phyloP scores from a whole-genome alignment of 306 rosid species.

The Parietaria judaica region DNA sequence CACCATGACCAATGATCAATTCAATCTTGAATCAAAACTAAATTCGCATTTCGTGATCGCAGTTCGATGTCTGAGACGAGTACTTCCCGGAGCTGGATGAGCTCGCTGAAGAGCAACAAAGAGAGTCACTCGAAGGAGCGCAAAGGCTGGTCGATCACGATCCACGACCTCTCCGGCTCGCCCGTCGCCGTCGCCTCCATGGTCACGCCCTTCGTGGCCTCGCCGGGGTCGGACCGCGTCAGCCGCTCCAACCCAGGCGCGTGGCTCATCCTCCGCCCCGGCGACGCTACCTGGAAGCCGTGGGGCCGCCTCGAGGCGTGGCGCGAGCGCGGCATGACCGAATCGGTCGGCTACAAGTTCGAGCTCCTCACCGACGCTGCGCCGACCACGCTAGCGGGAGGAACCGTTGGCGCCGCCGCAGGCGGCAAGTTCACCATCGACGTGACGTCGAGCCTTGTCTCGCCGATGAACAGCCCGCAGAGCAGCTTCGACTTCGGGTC shows the following conservation, averaged over 20 bases:
- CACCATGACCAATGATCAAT: not conserved
- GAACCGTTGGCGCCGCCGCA: slow-evolving; percentile 16
- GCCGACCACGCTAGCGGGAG: slow-evolving; percentile 24
- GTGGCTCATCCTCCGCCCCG: slow-evolving; percentile 40
- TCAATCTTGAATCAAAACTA: not conserved
- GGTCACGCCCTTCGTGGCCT: slow-evolving; percentile 45
- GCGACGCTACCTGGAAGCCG: slow-evolving; percentile 38
- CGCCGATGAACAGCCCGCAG: slow-evolving; percentile 28
- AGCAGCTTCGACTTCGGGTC: slow-evolving; percentile 41
- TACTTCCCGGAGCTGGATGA: slow-evolving; percentile 27
- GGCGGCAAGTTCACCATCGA: slow-evolving; percentile 41
- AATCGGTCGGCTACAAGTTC: slow-evolving; percentile 32
- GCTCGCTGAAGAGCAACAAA: slow-evolving; percentile 18
- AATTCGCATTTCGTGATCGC: not conserved
- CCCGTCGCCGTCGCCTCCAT: slow-evolving; percentile 44
- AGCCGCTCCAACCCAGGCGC: slow-evolving; percentile 50
- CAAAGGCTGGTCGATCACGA: slow-evolving; percentile 43
- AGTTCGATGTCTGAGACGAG: slow-evolving; percentile 30
- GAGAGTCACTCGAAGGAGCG: slow-evolving; percentile 32
- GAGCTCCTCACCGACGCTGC: slow-evolving; percentile 24
- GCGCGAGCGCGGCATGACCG: slow-evolving; percentile 35
- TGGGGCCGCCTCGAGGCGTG: slow-evolving; percentile 54
- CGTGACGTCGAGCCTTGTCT: slow-evolving; percentile 19
- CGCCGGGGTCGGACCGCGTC: slow-evolving; percentile 35
- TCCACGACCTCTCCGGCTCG: slow-evolving; percentile 47